Conservation (phyloP, 768 basidiomycete genomes). For the Tricholoma sp. region DNA sequence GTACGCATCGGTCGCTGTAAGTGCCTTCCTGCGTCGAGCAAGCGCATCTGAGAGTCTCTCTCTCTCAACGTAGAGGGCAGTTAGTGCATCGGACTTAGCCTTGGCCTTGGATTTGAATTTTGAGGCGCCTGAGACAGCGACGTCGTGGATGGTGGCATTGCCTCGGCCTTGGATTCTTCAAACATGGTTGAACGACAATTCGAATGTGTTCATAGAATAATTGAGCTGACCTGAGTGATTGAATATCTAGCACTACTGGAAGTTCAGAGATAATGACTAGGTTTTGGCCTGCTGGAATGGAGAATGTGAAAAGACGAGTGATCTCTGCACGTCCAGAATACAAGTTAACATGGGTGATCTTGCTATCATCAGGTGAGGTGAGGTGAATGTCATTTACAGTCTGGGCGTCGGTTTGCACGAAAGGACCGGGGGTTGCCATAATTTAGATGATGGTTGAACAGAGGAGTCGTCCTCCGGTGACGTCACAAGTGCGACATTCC, state of each 20-base stretch:
- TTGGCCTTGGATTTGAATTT: neutral
- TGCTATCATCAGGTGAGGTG: neutral
- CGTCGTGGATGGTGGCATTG: slow-evolving; percentile 31
- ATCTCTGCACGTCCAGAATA: neutral
- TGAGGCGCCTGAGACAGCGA: slow-evolving; percentile 20
- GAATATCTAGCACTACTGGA: neutral
- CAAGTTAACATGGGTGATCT: neutral
- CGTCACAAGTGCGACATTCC: neutral
- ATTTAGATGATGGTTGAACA: neutral
- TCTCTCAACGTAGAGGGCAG: slow-evolving; percentile 14
- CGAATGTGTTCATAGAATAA: neutral
- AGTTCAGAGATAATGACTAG: neutral
- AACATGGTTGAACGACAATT: neutral
- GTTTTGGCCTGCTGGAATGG: neutral
- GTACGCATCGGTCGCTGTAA: slow-evolving; percentile 22
- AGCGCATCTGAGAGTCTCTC: slow-evolving; percentile 17
- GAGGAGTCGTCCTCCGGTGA: neutral
- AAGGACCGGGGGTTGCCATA: neutral
- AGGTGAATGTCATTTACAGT: neutral
- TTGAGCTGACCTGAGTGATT: neutral
- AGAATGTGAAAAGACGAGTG: neutral
- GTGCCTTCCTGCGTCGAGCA: slow-evolving; percentile 16
- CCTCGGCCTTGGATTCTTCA: slow-evolving; percentile 32
- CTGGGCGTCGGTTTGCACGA: neutral
- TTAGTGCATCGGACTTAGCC: slow-evolving; percentile 18